A percentile compares a stretch with the other conserved stretches of the same genome.
Evolutionary conservation across 2,329 filamentous ascomycete species (phyloP).

Genomic region (Coniella lustricola): DNA sequence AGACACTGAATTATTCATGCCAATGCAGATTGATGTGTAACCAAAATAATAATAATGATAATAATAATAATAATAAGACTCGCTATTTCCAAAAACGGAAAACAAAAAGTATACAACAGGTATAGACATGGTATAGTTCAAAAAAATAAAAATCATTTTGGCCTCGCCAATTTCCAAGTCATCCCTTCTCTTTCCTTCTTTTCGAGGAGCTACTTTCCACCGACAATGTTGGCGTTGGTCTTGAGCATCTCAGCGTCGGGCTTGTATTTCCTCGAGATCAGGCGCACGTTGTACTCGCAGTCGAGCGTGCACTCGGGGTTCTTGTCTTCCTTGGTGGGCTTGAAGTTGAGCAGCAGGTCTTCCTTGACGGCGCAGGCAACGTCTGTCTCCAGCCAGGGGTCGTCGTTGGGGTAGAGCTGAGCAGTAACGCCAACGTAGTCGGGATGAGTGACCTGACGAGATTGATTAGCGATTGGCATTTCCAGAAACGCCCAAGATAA

Average conservation of each 20-base stretch:
- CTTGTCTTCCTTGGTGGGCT: slow-evolving; percentile 21
- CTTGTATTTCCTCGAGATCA: slow-evolving; percentile 1
- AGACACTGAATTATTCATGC: too few relatives aligned
- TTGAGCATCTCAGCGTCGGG: not conserved
- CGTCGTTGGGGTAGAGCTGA: slow-evolving; percentile 57
- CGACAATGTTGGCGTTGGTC: slow-evolving; percentile 1
- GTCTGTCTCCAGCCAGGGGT: slow-evolving; percentile 43
- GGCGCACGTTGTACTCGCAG: slow-evolving; percentile 50
- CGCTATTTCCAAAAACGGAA: not conserved
- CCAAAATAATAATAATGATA: too few relatives aligned
- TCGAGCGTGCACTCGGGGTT: slow-evolving; percentile 59
- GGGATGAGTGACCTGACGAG: slow-evolving; percentile 29
- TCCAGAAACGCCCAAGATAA: not conserved
- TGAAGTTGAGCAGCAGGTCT: slow-evolving; percentile 6
- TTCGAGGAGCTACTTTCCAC: not conserved
- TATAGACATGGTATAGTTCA: not conserved
- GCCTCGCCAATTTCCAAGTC: too few relatives aligned
- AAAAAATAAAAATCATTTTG: not conserved
- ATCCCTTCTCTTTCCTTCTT: not conserved
- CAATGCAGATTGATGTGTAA: too few relatives aligned
- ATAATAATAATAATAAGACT: not conserved
- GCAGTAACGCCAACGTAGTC: slow-evolving; percentile 59
- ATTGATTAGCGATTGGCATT: not conserved
- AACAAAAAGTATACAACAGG: too few relatives aligned
- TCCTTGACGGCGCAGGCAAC: slow-evolving; percentile 25